Base-by-base conservation (phyloP, 805 yeast species). In the Saturnispora silvae region DNA sequence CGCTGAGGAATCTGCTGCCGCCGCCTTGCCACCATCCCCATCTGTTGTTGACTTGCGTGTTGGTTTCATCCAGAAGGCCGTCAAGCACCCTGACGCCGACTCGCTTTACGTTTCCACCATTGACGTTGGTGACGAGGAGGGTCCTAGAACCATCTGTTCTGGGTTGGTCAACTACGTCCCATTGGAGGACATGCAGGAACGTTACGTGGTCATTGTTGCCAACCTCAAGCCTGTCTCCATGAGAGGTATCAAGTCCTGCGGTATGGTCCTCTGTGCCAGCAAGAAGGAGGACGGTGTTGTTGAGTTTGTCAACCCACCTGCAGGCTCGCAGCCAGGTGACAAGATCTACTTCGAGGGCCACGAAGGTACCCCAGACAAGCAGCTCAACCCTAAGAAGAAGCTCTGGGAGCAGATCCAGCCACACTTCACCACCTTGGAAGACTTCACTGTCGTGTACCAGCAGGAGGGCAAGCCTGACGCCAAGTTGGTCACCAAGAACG, bases 51-150 rank as follows among this genome's bases (percentile, higher is more conserved):
- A 87, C 57, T 76, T 92, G 63, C 77, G 94, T 57, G 96, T 92
- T 45, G 99, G 99, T 37, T 85, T 79, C 70, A 92, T 92, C 54
- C 86, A 89, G 66, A 92, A 94, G 67, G 96, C 96, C 37, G 70
- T 83, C 54, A 84, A 83, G 61, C 99, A 92, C 65, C 98, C 98
- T 45, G 89, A 92, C 60, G 99, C 99, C 25, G 99, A 92, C 63
- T 72, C 95, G 2, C 69, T 92, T 52, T 92, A 92, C 59, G 95
- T 92, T 40, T 92, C 97, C 20, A 92, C 98, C 36, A 92, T 92
- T 52, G 84, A 94, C 45, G 77, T 83, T 69, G 99, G 98, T 49
- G 99, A 92, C 52, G 87, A 70, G 45, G 95, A 84, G 58, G 94
- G 94, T 42, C 98, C 99, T 55, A 77, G 99, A 69, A 92, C 97